These are phyloP conservation scores for Fusarium palustre DNA, from an alignment of 2,329 filamentous ascomycete genomes.

Conservation along the genomic window DNA sequence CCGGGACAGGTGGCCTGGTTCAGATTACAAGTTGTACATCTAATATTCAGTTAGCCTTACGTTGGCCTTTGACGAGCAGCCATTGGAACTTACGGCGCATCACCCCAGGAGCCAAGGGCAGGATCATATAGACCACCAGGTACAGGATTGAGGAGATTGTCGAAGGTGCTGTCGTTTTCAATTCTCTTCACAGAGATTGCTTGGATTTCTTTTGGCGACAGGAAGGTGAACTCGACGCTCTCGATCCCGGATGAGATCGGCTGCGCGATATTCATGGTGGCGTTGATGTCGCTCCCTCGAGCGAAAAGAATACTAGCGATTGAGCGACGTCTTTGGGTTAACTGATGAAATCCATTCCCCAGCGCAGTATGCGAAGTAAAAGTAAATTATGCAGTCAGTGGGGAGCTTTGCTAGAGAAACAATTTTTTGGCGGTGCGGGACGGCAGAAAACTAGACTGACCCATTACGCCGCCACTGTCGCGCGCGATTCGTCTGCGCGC, in stretches of 20 bases:
- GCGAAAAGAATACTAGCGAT: slow-evolving; percentile 35
- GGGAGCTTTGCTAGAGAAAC: slow-evolving; percentile 43
- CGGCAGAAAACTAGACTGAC: slow-evolving; percentile 56
- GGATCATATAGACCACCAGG: slow-evolving; percentile 93
- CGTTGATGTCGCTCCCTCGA: slow-evolving; percentile 31
- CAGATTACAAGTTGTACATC: slow-evolving; percentile 92
- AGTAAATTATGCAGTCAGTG: slow-evolving; percentile 37
- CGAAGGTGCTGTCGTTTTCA: slow-evolving; percentile 93
- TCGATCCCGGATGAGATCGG: slow-evolving; percentile 86
- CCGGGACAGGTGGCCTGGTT: slow-evolving; percentile 86
- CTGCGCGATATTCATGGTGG: slow-evolving; percentile 77
- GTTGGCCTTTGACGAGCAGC: neutral
- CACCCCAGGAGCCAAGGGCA: slow-evolving; percentile 89
- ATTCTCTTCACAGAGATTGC: slow-evolving; percentile 93
- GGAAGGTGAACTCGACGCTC: slow-evolving; percentile 89
- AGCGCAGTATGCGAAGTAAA: slow-evolving; percentile 34
- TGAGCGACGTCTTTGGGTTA: slow-evolving; percentile 42
- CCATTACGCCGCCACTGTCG: slow-evolving; percentile 4
- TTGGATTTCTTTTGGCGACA: slow-evolving; percentile 84
- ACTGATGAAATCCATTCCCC: slow-evolving; percentile 42
- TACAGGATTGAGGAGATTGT: slow-evolving; percentile 88
- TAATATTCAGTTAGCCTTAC: slow-evolving; percentile 52
- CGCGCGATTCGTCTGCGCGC: slow-evolving; percentile 27
- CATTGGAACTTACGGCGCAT: slow-evolving; percentile 72
- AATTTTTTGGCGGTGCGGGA: slow-evolving; percentile 60